Base-by-base conservation (phyloP, 192 early-diverging fungal genomes). In the Paraglomus brasilianum region DNA sequence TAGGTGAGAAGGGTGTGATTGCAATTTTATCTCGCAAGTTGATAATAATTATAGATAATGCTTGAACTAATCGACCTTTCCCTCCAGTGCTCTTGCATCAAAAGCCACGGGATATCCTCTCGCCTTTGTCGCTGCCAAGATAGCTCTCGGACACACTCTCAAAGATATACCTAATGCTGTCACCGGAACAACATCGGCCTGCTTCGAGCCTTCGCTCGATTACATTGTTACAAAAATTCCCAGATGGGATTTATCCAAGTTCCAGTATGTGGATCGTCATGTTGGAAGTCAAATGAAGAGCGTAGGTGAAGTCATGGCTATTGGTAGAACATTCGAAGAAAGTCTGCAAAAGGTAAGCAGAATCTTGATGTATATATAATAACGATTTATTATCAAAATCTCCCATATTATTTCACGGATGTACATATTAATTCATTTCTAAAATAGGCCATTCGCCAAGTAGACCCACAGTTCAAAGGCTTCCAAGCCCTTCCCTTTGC, bases 301-400 rank as follows among this genome's bases (percentile, higher is more conserved):
- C 69, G 96, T 98, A 3, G 96, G 96, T 62, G 96, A 98, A 73
- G 95, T 98, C 60, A 98, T 98, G 96, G 94, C 93, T 5, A 96
- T 98, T 75, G 96, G 95, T 17, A 87, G 96, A 56, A 96, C 93
- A 0, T 98, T 93, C 66, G 96, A 98, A 78, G 96, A 98, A 80
- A 86, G 84, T 42, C 77, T 98, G 71, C 96, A 98, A 75, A 98
- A 98, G 83, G 84, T 80, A 40, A 75, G 51, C 1, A 52, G 66
- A 30, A 30, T 30, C 30, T 3, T 30, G 30, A 30, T 30, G 30
- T 3, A 3, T 30, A 3, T 30, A 30, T 30, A 30, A 30, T 30
- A 30, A 3, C 30, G 30, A 30, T 30, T 30, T 3, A 30, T 30
- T 30, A 3, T 3, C 30, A 30, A 30, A 2, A 30, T 1, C 30